phyloP scores from a whole-genome alignment of 306 rosid species.

The Sechiopsis laciniata region DNA sequence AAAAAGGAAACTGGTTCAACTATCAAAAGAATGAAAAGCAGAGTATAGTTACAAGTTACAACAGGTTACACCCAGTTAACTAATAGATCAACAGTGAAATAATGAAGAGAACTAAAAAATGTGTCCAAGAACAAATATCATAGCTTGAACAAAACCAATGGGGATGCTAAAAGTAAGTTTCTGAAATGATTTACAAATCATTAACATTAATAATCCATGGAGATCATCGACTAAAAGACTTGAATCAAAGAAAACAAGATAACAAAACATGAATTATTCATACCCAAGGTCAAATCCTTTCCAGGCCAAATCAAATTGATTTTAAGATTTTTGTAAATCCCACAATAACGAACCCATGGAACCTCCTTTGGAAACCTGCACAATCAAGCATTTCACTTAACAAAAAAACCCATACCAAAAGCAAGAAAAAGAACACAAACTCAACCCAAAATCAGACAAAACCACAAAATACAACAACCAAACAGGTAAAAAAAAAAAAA shows the following conservation, averaged over 20 bases:
- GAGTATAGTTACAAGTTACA: neutral
- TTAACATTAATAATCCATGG: neutral
- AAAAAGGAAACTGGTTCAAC: neutral
- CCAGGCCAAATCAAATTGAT: slow-evolving; percentile 82
- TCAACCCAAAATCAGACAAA: neutral
- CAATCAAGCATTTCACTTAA: slow-evolving; percentile 18
- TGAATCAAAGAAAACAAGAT: neutral
- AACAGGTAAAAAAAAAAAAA: neutral
- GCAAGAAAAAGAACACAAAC: slow-evolving; percentile 4
- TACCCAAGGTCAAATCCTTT: slow-evolving; percentile 65
- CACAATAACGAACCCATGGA: slow-evolving; percentile 77
- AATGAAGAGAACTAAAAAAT: neutral
- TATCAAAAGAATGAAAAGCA: neutral
- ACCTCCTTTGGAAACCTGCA: slow-evolving; percentile 69
- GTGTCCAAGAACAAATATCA: neutral
- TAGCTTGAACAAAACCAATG: neutral
- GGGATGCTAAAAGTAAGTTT: neutral
- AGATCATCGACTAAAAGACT: neutral
- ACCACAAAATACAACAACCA: neutral
- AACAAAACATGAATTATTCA: slow-evolving; percentile 18
- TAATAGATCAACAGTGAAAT: neutral
- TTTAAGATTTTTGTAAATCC: slow-evolving; percentile 56
- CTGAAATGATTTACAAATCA: neutral
- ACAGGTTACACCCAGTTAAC: neutral
- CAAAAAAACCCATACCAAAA: neutral